Base-by-base conservation (phyloP, 306 rosid species). In the Datisca glomerata region DNA sequence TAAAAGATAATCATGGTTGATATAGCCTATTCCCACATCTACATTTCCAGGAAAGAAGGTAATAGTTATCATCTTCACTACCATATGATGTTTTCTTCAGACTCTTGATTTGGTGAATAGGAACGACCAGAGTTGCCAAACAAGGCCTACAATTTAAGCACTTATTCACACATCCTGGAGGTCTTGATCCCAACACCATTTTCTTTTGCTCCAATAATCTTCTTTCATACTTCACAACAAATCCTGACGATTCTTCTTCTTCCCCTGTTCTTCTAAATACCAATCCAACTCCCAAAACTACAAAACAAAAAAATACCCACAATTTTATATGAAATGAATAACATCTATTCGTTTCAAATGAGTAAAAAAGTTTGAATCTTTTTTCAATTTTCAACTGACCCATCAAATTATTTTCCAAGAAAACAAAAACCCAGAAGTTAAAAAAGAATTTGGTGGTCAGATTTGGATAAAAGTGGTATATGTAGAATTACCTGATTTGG, bases 11-110 rank as follows among this genome's bases (percentile, higher is more conserved):
- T 78, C 74, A 76, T 45, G 93, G 93, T 15, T 71, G 83, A 67
- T 45, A 87, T 3, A 87, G 51, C 74, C 74, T 79, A 43, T 74
- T 36, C 24, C 94, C 89, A 58, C 97, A 87, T 48, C 49, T 67
- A 69, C 97, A 87, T 71, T 74, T 83, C 97, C 97, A 87, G 7
- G 92, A 65, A 18, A 87, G 80, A 24, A 74, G 80, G 25, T 87
- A 79, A 61, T 87, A 83, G 50, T 67, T 61, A 36, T 65, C 93
- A 27, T 64, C 79, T 28, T 79, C 92, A 3, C 63, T 57, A 38
- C 19, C 75, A 57, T 74, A 64, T 36, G 57, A 29, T 8, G 39
- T 27, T 55, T 25, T 47, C n/a, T n/a, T n/a, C n/a, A 27, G 61
- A 49, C 23, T 51, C 23, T 59, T 66, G 41, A 15, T 32, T 24